Evolutionary conservation across 805 yeast genomes (phyloP), one percentile per base, ranked within the genome.

Genomic region (Metschnikowia hibisci): DNA sequence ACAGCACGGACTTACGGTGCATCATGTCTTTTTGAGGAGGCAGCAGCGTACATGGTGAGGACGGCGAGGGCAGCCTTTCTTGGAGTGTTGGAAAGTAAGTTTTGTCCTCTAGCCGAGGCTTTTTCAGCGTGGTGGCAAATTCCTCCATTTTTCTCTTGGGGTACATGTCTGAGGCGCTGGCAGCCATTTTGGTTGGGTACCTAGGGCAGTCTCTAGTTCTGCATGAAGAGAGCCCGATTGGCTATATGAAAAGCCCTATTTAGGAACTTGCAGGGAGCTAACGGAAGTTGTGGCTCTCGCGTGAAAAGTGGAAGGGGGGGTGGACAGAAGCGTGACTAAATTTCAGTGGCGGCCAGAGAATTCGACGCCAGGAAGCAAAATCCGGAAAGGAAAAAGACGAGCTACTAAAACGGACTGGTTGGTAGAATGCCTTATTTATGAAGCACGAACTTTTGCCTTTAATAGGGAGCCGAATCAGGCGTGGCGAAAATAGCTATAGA

Each of bases 101-200:
- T 30, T 50, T 34, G 42, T 46, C 42, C 34, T 49, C 49, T 46
- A 55, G 53, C 44, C 55, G 58, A 14, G 53, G 50, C 47, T 56
- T 57, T 51, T 63, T 61, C 44, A 46, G 57, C 28, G 47, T 45
- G 48, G 65, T 66, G 39, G 71, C 65, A 45, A 67, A 63, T 48
- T 67, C 71, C 45, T 64, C 73, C 51, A 55, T 57, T 38, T 65
- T 67, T 46, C 72, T 59, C 51, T 67, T 65, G 36, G 54, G 55
- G 41, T 52, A 55, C 39, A 61, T 51, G 26, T 62, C 67, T 27
- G 58, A 47, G 40, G 63, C 55, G 40, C 60, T 58, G 34, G 69
- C 69, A 20, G 68, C 69, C 71, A 66, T 66, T 39, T 25, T 51
- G 43, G 31, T 9, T 15, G 25, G 6, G 29, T 16, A 25, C 18